These are phyloP conservation scores for Rhodomyrtus psidioides DNA, from an alignment of 441 rosid genomes.

Conservation along the genomic window DNA sequence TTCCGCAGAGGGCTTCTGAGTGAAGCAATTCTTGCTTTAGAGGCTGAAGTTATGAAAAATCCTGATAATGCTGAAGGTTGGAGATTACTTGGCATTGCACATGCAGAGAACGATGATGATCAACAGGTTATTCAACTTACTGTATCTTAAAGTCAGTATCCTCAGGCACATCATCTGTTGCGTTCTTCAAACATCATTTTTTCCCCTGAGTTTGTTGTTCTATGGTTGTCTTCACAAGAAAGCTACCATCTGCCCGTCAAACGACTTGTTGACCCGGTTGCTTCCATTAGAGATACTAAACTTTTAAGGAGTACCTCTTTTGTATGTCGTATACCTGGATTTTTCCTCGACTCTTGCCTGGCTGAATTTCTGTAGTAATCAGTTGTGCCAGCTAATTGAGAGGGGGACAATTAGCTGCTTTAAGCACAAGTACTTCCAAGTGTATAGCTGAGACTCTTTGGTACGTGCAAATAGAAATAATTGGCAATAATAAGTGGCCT, in stretches of 20 bases:
- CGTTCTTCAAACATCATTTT: not conserved
- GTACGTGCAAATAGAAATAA: not conserved
- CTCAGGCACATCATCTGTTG: not conserved
- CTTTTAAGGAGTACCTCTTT: not conserved
- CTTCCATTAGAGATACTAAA: not conserved
- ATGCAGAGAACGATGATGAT: constrained; percentile 99
- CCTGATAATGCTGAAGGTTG: constrained; percentile 98
- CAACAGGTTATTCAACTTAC: constrained; percentile 61
- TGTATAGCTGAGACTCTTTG: not conserved
- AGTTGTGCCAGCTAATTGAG: not conserved
- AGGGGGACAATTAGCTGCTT: not conserved
- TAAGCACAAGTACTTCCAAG: not conserved
- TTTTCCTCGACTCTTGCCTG: not conserved
- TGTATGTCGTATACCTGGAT: not conserved
- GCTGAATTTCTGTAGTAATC: not conserved
- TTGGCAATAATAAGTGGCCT: not conserved
- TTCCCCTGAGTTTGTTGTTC: not conserved
- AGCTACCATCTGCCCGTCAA: not conserved
- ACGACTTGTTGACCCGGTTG: not conserved
- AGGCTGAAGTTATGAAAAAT: constrained; percentile 97
- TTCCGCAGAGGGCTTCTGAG: constrained; percentile 98
- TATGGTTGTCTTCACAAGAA: not conserved
- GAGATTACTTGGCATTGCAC: constrained; percentile 97
- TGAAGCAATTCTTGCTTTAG: constrained; percentile 98
- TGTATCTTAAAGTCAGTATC: not conserved